These are phyloP conservation scores for Miscanthus sacchariflorus DNA, from an alignment of 202 grass and related monocot genomes.

Conservation along the genomic window DNA sequence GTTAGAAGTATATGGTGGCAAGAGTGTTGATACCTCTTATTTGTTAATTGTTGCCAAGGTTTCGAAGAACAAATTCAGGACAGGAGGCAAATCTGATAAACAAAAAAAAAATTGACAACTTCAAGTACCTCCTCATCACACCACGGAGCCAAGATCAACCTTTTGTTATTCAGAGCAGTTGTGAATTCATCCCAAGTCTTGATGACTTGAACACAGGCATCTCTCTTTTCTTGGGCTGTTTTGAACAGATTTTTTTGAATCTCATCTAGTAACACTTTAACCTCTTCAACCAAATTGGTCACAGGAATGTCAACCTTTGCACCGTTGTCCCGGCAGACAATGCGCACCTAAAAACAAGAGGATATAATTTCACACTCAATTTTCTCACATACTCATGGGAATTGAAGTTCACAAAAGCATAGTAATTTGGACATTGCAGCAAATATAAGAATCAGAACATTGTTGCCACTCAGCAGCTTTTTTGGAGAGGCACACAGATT, in stretches of 20 bases:
- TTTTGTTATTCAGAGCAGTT: conserved; percentile 79
- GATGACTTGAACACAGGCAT: conserved; percentile 76
- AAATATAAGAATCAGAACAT: conserved; percentile 20
- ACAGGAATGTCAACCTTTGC: conserved; percentile 77
- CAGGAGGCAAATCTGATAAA: conserved; percentile 6
- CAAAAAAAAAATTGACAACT: background rate
- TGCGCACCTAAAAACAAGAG: conserved; percentile 61
- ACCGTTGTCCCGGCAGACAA: conserved; percentile 89
- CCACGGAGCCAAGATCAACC: conserved; percentile 94
- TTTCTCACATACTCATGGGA: background rate
- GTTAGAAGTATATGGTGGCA: background rate
- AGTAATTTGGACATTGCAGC: conserved; percentile 15
- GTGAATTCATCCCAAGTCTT: conserved; percentile 88
- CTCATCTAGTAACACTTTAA: conserved; percentile 61
- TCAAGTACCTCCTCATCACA: conserved; percentile 94
- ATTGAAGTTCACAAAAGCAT: background rate
- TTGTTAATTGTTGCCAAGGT: conserved; percentile 11
- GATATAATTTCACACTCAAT: background rate
- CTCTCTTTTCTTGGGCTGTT: conserved; percentile 83
- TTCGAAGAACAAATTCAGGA: background rate
- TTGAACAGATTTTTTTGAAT: conserved; percentile 83
- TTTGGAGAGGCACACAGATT: background rate
- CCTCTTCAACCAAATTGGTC: conserved; percentile 63
- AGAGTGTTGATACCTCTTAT: background rate
- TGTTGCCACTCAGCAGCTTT: background rate